Evolutionary conservation across 164 flowering plant species (phyloP), one percentile per base, ranked within the genome.

Genomic region (Vitis riparia): DNA sequence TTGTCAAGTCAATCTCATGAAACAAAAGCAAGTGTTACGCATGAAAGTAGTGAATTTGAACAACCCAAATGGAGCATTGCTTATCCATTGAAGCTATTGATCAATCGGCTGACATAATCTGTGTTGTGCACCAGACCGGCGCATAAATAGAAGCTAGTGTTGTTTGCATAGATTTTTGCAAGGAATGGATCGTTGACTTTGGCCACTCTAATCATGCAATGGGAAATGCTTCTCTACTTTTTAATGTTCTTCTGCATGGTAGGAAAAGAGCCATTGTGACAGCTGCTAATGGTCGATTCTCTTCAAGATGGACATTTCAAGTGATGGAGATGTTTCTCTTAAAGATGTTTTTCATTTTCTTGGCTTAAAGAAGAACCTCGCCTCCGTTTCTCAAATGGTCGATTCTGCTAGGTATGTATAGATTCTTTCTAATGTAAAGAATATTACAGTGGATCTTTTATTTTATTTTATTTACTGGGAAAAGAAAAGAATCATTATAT

Each of bases 371-470:
- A 68, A 65, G 27, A 68, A 73, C 62, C 53, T 62, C 8, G 19
- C 49, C 32, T 68, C 63, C 5, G 62, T 73, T 6, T 56, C 72
- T 73, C 67, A 68, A 57, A 73, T 72, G 9, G 50, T 69, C 16
- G 53, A 72, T 37, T 72, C 65, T 49, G 30, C 29, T 3, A 64
- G n/a, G 30, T 64, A 64, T 64, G 67, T 64, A 2, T 0, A 32
- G 15, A 50, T 64, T 48, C 5, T 64, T 50, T 14, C 53, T 17
- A 32, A 64, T 55, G 9, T 60, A 17, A 53, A 73, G 15, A 10
- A 37, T n/a, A 51, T 70, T 16, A 4, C 2, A 15, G 63, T 32
- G 44, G 7, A 32, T 4, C 44, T 32, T 4, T 67, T 71, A 62
- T 71, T 55, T 67, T 71, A 62, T 71, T 55, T 7, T 73, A 3